A percentile compares a stretch with the other conserved stretches of the same genome.
These are phyloP conservation scores for Eugenia klotzschiana DNA, from an alignment of 441 rosid species.

Conservation along the genomic window DNA sequence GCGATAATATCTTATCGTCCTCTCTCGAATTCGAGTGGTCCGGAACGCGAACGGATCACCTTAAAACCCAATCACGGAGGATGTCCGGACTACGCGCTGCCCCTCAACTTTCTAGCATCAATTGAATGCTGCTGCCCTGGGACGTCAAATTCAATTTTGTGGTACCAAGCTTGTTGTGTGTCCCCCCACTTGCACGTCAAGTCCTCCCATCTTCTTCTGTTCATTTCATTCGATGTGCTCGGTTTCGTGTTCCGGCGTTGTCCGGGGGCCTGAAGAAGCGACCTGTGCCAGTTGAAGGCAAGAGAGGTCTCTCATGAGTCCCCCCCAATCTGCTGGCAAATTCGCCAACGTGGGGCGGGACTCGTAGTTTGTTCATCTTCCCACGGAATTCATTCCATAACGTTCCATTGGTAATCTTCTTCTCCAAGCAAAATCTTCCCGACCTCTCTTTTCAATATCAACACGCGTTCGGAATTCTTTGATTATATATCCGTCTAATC, in stretches of 20 bases:
- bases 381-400: background rate
- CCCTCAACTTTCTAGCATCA: background rate
- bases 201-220: background rate
- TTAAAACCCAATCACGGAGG: background rate
- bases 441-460: background rate
- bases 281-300: background rate
- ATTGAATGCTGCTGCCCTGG: background rate
- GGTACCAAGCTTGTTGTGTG: background rate
- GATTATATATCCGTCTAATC: background rate
- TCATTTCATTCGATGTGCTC: background rate
- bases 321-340: background rate
- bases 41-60: background rate
- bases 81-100: background rate
- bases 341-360: background rate
- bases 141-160: background rate
- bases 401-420: background rate
- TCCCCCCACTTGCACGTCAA: background rate
- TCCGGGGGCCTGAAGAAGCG: background rate
- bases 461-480: background rate
- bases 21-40: background rate
- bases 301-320: background rate
- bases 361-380: background rate
- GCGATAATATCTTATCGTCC: background rate
- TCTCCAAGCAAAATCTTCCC: background rate
- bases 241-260: background rate